These are phyloP conservation scores for Taphrina sp. DNA, from an alignment of 1,139 yeast genomes.

Conservation along the genomic window DNA sequence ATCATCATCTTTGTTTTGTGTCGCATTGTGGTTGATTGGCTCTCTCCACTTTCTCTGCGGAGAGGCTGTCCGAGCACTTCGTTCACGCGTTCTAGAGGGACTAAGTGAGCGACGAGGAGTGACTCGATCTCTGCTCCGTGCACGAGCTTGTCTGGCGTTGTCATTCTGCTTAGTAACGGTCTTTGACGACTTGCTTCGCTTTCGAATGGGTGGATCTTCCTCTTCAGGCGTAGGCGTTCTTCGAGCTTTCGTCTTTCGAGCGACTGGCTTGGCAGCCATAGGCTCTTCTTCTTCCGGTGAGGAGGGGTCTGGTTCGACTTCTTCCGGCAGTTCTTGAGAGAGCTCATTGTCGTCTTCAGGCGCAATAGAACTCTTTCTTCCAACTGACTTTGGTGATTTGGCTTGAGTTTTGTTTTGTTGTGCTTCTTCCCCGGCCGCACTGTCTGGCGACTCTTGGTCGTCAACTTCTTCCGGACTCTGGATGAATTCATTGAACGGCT, in stretches of 20 bases:
- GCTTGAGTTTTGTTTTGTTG: slow-evolving; percentile 18
- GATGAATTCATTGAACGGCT: slow-evolving; percentile 12
- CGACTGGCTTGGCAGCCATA: too few species aligned
- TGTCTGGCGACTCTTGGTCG: slow-evolving; percentile 10
- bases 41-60: slow-evolving; percentile 20
- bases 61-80: background rate
- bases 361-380: too few species aligned
- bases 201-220: too few species aligned
- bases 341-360: background rate
- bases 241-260: background rate
- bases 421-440: slow-evolving; percentile 18
- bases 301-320: too few species aligned
- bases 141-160: too few species aligned
- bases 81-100: slow-evolving; percentile 7
- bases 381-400: slow-evolving; percentile 27
- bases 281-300: too few species aligned
- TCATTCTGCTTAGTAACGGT: too few species aligned
- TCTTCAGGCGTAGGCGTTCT: background rate
- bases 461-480: slow-evolving; percentile 1
- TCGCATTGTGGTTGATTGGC: slow-evolving; percentile 32
- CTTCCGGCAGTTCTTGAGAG: too few species aligned
- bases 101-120: background rate
- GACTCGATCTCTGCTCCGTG: too few species aligned
- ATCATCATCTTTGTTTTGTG: slow-evolving; percentile 24
- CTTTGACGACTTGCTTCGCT: too few species aligned